Conservation (phyloP, 2,329 filamentous ascomycete species). For the Scedosporium aurantiacum region DNA sequence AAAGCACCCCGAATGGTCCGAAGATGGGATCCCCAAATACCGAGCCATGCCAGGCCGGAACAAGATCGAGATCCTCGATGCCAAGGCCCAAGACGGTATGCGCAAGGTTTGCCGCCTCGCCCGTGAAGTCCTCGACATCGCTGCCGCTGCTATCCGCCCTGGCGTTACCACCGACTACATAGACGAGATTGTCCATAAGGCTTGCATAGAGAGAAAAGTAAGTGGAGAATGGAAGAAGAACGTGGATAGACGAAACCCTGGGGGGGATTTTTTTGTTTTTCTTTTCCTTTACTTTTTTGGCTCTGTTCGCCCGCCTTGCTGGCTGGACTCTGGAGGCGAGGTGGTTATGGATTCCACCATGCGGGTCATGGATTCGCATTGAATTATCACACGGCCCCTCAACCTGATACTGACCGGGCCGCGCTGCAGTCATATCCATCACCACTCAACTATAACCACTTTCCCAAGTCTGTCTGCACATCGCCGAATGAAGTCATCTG, state of each 20-base stretch:
- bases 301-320: too few relatives aligned
- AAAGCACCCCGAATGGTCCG: slow-evolving; percentile 75
- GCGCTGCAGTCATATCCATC: slow-evolving; percentile 73
- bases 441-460: slow-evolving; percentile 87
- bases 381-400: background rate
- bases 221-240: slow-evolving; percentile 21
- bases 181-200: slow-evolving; percentile 89
- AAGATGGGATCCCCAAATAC: slow-evolving; percentile 63
- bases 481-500: slow-evolving; percentile 96
- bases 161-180: slow-evolving; percentile 94
- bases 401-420: slow-evolving; percentile 6
- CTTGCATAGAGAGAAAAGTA: slow-evolving; percentile 85
- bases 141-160: slow-evolving; percentile 71
- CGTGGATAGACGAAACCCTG: too few relatives aligned
- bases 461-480: slow-evolving; percentile 96
- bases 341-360: too few relatives aligned
- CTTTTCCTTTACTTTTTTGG: too few relatives aligned
- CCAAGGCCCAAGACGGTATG: slow-evolving; percentile 77
- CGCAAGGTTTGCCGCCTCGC: slow-evolving; percentile 80
- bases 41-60: slow-evolving; percentile 53
- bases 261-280: background rate
- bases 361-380: background rate
- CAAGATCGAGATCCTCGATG: slow-evolving; percentile 73
- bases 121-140: slow-evolving; percentile 86
- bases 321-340: too few relatives aligned